A percentile compares a stretch with the other conserved stretches of the same genome.
Evolutionary conservation across 164 flowering plant genomes (phyloP).

Genomic region (Pachysandra terminalis): DNA sequence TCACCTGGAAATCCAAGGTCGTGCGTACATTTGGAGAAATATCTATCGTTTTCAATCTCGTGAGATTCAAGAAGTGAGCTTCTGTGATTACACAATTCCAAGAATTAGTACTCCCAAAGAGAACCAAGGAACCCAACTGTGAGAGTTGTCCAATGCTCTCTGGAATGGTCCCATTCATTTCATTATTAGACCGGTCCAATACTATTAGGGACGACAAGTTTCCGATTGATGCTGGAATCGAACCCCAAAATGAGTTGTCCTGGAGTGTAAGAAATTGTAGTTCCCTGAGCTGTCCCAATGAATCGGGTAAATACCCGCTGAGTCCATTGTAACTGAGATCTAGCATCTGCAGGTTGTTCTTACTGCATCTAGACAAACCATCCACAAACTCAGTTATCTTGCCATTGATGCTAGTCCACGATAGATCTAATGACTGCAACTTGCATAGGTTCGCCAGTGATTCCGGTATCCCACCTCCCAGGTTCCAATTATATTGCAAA

Average conservation of each 20-base stretch:
- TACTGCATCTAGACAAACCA: not conserved
- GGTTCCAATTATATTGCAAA: not conserved
- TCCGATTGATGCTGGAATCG: constrained; percentile 12
- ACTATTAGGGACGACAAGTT: constrained; percentile 5
- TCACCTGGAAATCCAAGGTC: constrained; percentile 13
- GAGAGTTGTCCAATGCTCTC: constrained; percentile 18
- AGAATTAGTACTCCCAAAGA: constrained; percentile 8
- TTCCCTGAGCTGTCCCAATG: not conserved
- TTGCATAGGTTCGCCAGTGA: not conserved
- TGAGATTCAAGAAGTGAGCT: constrained; percentile 9
- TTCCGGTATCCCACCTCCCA: too few species aligned
- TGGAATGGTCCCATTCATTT: constrained; percentile 23
- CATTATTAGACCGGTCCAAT: constrained; percentile 7
- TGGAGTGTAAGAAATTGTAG: not conserved
- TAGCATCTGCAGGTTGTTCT: constrained; percentile 5
- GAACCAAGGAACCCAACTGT: not conserved
- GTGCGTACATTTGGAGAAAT: not conserved
- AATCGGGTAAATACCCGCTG: constrained; percentile 12
- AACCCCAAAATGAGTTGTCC: not conserved
- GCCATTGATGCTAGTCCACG: not conserved
- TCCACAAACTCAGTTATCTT: not conserved
- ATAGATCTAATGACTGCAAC: not conserved
- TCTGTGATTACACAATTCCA: constrained; percentile 13
- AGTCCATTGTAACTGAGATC: constrained; percentile 9
- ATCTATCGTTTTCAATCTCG: not conserved